Evolutionary conservation across 495 filamentous ascomycete species (phyloP).

Genomic region (Lasiosphaeria ovina): DNA sequence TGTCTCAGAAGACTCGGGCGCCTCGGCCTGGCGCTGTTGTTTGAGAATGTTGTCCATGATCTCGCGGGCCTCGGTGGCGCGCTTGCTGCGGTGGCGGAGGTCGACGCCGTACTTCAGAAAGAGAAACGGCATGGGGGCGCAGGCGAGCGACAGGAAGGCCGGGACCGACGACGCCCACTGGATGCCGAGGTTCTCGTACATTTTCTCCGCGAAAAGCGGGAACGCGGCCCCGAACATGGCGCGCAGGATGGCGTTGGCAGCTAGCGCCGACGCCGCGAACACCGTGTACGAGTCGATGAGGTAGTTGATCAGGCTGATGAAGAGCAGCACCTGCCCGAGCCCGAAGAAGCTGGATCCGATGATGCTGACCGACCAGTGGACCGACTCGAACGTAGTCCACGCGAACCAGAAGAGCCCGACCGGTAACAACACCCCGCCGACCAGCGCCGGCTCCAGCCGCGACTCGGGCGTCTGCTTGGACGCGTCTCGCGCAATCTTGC

Average conservation of each 20-base stretch:
- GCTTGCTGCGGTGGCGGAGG: conserved; percentile 72
- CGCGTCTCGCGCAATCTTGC: conserved; percentile 48
- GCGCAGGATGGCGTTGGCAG: conserved; percentile 69
- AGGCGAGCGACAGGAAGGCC: conserved; percentile 73
- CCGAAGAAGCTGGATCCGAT: conserved; percentile 48
- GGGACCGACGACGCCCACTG: conserved; percentile 82
- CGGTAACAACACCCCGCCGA: conserved; percentile 52
- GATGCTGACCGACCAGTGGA: conserved; percentile 57
- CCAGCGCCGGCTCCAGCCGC: conserved; percentile 71
- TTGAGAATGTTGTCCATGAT: conserved; percentile 33
- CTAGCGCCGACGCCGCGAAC: conserved; percentile 76
- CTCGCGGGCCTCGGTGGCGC: conserved; percentile 62
- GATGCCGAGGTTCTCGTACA: conserved; percentile 73
- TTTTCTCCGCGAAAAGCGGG: conserved; percentile 75
- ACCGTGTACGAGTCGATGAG: conserved; percentile 78
- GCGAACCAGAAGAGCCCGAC: conserved; percentile 61
- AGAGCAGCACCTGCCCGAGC: conserved; percentile 52
- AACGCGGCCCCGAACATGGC: conserved; percentile 72
- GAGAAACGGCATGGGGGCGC: conserved; percentile 76
- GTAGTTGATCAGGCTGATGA: conserved; percentile 73
- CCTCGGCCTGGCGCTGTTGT: too few species aligned
- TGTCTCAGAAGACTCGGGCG: too few species aligned
- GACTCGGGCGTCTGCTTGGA: conserved; percentile 67
- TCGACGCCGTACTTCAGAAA: conserved; percentile 71
- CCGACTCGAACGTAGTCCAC: conserved; percentile 49